A percentile compares a stretch with the other conserved stretches of the same genome.
Evolutionary conservation across 2,329 filamentous ascomycete species (phyloP).

Genomic region (Paraphaeosphaeria minitans): DNA sequence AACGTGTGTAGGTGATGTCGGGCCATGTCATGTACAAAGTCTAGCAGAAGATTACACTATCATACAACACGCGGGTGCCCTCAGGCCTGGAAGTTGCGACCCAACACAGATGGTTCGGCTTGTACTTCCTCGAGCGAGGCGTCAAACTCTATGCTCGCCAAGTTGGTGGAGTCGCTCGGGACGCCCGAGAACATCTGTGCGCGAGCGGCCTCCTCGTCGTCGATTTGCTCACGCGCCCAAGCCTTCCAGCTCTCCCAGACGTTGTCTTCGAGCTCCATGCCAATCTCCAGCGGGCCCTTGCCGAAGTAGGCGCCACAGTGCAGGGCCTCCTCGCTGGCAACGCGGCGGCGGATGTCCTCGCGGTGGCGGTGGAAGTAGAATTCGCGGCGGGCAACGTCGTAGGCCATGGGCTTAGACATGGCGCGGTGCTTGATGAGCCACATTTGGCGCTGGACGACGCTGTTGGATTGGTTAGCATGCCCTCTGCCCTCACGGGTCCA

Average conservation of each 20-base stretch:
- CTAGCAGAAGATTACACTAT: constrained; percentile 29
- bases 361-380: constrained; percentile 85
- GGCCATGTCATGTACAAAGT: constrained; percentile 18
- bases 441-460: constrained; percentile 89
- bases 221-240: constrained; percentile 69
- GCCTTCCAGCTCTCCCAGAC: constrained; percentile 83
- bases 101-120: constrained; percentile 43
- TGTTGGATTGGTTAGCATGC: constrained; percentile 45
- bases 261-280: constrained; percentile 80
- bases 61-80: constrained; percentile 18
- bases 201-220: constrained; percentile 53
- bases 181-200: constrained; percentile 49
- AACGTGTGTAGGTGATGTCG: no score
- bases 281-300: constrained; percentile 73
- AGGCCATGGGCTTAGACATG: constrained; percentile 71
- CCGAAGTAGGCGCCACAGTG: constrained; percentile 89
- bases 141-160: constrained; percentile 33
- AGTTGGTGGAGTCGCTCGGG: constrained; percentile 26
- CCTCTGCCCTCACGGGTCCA: neutral
- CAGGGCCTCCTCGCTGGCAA: constrained; percentile 86
- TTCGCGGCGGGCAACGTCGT: constrained; percentile 85
- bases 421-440: constrained; percentile 69
- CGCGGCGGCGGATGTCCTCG: constrained; percentile 79
- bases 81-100: constrained; percentile 44
- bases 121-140: constrained; percentile 44